These are phyloP conservation scores for Borealophlyctis nickersoniae DNA, from an alignment of 192 early-diverging fungal genomes.

Conservation along the genomic window DNA sequence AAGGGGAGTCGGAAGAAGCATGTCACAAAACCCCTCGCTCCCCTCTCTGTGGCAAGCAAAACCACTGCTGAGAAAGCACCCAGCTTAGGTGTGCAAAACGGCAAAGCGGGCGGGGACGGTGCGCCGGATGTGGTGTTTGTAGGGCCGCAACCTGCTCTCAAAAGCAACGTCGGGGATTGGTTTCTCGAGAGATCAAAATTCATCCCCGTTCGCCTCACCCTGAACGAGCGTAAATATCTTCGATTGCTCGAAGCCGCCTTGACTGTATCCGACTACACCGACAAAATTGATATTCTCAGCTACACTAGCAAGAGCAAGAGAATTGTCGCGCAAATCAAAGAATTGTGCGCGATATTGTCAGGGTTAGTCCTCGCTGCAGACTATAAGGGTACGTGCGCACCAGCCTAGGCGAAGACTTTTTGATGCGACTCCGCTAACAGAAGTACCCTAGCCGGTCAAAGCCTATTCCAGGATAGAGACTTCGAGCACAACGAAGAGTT, in stretches of 20 bases:
- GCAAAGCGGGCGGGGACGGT: constrained; percentile 19
- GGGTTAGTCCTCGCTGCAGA: constrained; percentile 77
- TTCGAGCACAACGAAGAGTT: constrained; percentile 50
- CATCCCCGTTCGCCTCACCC: constrained; percentile 88
- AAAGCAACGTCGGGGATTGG: constrained; percentile 68
- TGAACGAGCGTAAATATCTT: constrained; percentile 88
- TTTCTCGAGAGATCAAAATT: constrained; percentile 83
- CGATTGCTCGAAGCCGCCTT: constrained; percentile 92
- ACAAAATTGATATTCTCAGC: constrained; percentile 75
- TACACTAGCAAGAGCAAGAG: constrained; percentile 80
- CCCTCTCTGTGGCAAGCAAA: no score
- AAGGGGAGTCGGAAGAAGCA: constrained; percentile 47
- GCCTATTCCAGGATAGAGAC: constrained; percentile 46
- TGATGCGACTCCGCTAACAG: not conserved
- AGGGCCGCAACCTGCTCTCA: constrained; percentile 28
- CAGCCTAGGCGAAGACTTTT: not conserved
- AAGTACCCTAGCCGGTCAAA: constrained; percentile 35
- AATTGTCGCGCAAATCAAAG: constrained; percentile 91
- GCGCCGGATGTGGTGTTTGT: not conserved
- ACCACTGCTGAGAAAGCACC: no score
- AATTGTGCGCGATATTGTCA: constrained; percentile 91
- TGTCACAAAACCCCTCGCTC: constrained; percentile 24
- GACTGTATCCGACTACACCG: constrained; percentile 86
- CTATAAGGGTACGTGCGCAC: constrained; percentile 42
- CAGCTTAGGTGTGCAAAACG: no score